Evolutionary conservation across 1,284 basidiomycete species (phyloP).

Genomic region (Meripilus lineatus): DNA sequence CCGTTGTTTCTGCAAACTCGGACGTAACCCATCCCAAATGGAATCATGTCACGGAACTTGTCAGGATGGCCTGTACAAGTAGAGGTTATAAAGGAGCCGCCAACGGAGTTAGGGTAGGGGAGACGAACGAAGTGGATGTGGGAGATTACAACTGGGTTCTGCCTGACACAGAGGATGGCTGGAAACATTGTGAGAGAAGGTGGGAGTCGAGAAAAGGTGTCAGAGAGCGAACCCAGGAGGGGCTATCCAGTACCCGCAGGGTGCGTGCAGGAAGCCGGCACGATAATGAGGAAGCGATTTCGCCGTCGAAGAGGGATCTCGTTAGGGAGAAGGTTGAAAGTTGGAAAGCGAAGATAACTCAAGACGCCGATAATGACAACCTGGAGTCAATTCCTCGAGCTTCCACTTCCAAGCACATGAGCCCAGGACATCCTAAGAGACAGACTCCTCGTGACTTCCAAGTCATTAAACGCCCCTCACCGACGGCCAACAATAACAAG

Average conservation of each 20-base stretch:
- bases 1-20: conserved; percentile 14
- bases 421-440: conserved; percentile 1
- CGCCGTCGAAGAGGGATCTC: conserved; percentile 15
- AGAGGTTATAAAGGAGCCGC: conserved; percentile 19
- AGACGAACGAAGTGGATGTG: conserved; percentile 12
- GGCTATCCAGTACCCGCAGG: no score
- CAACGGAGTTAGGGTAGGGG: conserved; percentile 20
- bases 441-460: conserved; percentile 1
- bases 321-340: conserved; percentile 22
- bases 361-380: conserved; percentile 7
- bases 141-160: conserved; percentile 19
- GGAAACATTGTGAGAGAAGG: conserved; percentile 20
- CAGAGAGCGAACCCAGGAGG: conserved; percentile 5
- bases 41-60: conserved; percentile 21
- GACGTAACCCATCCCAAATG: conserved; percentile 25
- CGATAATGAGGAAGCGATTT: background rate
- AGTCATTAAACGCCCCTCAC: background rate
- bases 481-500: no score
- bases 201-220: conserved; percentile 17
- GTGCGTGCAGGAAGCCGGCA: background rate
- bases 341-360: conserved; percentile 24
- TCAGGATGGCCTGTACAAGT: conserved; percentile 21
- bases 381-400: background rate
- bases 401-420: background rate
- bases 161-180: conserved; percentile 24